These are phyloP conservation scores for Metarhizium humberi DNA, from an alignment of 2,329 filamentous ascomycete species.

Conservation along the genomic window DNA sequence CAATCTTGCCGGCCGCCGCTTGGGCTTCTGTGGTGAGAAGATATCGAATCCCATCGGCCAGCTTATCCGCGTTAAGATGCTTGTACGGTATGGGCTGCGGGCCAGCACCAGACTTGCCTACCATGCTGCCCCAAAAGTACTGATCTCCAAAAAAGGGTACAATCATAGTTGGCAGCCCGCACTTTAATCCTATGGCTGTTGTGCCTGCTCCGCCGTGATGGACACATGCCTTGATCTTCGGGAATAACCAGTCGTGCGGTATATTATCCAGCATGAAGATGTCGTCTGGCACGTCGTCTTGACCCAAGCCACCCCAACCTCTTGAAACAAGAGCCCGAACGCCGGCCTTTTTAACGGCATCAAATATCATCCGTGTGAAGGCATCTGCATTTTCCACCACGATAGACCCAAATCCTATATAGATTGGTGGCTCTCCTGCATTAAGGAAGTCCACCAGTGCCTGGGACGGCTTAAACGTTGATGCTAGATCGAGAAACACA, in stretches of 20 bases:
- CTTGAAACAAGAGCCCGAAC: slow-evolving; percentile 65
- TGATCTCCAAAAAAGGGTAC: slow-evolving; percentile 77
- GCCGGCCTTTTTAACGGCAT: slow-evolving; percentile 55
- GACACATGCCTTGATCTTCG: slow-evolving; percentile 54
- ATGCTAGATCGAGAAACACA: slow-evolving; percentile 64
- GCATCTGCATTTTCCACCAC: slow-evolving; percentile 62
- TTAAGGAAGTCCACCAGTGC: slow-evolving; percentile 47
- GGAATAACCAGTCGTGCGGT: slow-evolving; percentile 71
- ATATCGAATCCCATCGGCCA: slow-evolving; percentile 61
- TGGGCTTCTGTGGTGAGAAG: slow-evolving; percentile 54
- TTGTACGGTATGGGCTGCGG: slow-evolving; percentile 62
- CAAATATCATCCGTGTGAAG: slow-evolving; percentile 63
- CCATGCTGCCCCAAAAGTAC: slow-evolving; percentile 67
- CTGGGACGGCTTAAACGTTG: slow-evolving; percentile 47
- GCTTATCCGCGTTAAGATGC: slow-evolving; percentile 48
- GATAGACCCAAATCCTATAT: slow-evolving; percentile 68
- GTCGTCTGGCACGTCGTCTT: slow-evolving; percentile 46
- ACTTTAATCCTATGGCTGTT: slow-evolving; percentile 64
- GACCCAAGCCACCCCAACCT: slow-evolving; percentile 65
- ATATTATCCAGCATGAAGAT: slow-evolving; percentile 66
- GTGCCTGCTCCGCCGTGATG: slow-evolving; percentile 75
- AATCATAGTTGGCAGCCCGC: slow-evolving; percentile 62
- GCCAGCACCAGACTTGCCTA: slow-evolving; percentile 54
- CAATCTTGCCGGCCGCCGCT: slow-evolving; percentile 44
- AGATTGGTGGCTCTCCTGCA: slow-evolving; percentile 51